phyloP scores from a whole-genome alignment of 176 grass and related monocot species.

The Musa itinerans region DNA sequence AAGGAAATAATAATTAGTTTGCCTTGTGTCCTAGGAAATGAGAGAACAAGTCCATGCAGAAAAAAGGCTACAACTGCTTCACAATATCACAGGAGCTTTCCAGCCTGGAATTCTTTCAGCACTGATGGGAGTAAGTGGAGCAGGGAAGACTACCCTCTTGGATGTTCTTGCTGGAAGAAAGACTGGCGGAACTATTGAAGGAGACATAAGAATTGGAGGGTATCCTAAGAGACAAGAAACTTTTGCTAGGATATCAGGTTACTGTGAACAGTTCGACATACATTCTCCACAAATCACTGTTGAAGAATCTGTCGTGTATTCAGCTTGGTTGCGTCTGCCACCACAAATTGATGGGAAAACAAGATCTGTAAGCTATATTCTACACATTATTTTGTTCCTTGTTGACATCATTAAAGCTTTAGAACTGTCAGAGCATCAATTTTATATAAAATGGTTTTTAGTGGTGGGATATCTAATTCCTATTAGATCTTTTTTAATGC shows the following conservation, averaged over 20 bases:
- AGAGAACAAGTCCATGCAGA: slow-evolving; percentile 46
- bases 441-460: no score
- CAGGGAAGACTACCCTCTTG: slow-evolving; percentile 73
- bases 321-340: slow-evolving; percentile 61
- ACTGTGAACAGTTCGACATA: slow-evolving; percentile 64
- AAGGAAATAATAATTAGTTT: not conserved
- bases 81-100: slow-evolving; percentile 59
- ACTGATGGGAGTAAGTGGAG: slow-evolving; percentile 70
- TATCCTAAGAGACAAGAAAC: slow-evolving; percentile 62
- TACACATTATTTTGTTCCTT: not conserved
- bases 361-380: slow-evolving; percentile 36
- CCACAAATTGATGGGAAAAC: slow-evolving; percentile 42
- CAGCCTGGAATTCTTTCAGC: slow-evolving; percentile 52
- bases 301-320: slow-evolving; percentile 59
- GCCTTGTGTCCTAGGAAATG: slow-evolving; percentile 44
- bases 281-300: slow-evolving; percentile 74
- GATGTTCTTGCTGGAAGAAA: slow-evolving; percentile 78
- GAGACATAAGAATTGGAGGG: slow-evolving; percentile 65
- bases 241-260: slow-evolving; percentile 75
- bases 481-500: no score
- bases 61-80: slow-evolving; percentile 53
- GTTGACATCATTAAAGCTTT: not conserved
- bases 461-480: no score
- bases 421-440: not conserved
- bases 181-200: slow-evolving; percentile 58